Conservation (phyloP, 164 flowering plant species). For the Houttuynia cordata region DNA sequence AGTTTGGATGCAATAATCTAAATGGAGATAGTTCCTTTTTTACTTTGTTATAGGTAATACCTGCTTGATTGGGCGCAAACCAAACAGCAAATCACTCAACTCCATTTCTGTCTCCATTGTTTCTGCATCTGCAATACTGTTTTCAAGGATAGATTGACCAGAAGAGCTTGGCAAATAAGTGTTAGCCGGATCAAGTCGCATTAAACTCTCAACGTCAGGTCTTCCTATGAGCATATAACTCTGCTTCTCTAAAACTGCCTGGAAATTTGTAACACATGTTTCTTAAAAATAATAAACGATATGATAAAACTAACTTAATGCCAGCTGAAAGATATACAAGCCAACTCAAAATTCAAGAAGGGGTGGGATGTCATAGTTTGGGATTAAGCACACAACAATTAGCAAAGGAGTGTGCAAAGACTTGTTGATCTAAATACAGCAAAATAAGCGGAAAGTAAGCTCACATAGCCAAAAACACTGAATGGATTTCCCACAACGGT, state of each 20-base stretch:
- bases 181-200: slow-evolving; percentile 84
- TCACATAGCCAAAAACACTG: too few relatives aligned
- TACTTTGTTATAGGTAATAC: slow-evolving; percentile 16
- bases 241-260: slow-evolving; percentile 99
- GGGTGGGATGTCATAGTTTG: not conserved
- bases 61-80: slow-evolving; percentile 89
- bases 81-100: slow-evolving; percentile 57
- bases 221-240: slow-evolving; percentile 98
- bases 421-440: too few relatives aligned
- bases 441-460: too few relatives aligned
- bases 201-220: slow-evolving; percentile 82
- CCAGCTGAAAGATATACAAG: not conserved
- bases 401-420: too few relatives aligned
- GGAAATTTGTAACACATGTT: slow-evolving; percentile 12
- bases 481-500: too few relatives aligned
- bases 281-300: not conserved
- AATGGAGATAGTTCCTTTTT: too few relatives aligned
- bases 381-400: too few relatives aligned
- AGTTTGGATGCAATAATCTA: not conserved
- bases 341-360: not conserved
- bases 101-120: slow-evolving; percentile 51
- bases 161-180: slow-evolving; percentile 49
- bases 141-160: slow-evolving; percentile 30
- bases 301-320: not conserved
- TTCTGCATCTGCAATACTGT: slow-evolving; percentile 42